Conservation (phyloP, 2,329 filamentous ascomycete species). For the Fusarium albidum region DNA sequence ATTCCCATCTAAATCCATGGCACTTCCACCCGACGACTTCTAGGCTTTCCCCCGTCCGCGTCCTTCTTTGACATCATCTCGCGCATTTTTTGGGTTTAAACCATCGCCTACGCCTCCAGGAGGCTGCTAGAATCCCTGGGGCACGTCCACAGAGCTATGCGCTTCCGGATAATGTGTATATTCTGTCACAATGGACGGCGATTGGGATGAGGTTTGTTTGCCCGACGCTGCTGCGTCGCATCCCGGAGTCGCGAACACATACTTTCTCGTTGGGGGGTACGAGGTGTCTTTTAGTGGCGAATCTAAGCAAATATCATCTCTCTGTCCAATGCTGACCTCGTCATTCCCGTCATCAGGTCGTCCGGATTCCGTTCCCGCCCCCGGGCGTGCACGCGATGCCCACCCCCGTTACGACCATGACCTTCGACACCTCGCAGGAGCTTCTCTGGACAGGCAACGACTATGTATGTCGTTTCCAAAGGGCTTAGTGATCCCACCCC, state of each 20-base stretch:
- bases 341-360: conserved; percentile 64
- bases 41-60: neutral
- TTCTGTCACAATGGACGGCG: conserved; percentile 66
- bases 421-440: conserved; percentile 90
- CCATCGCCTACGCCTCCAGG: conserved; percentile 11
- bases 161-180: conserved; percentile 47
- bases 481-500: neutral
- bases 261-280: neutral
- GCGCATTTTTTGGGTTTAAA: neutral
- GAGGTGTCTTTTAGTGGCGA: neutral
- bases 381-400: conserved; percentile 74
- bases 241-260: neutral
- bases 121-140: conserved; percentile 18
- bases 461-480: conserved; percentile 66
- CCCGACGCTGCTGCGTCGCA: conserved; percentile 8
- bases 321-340: conserved; percentile 16
- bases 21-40: conserved; percentile 20
- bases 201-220: conserved; percentile 71
- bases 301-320: neutral
- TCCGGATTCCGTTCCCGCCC: conserved; percentile 82
- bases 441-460: conserved; percentile 94
- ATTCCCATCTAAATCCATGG: conserved; percentile 24
- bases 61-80: neutral
- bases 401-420: conserved; percentile 79
- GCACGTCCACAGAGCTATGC: conserved; percentile 42